phyloP scores from a whole-genome alignment of 345 rosid species.

The Theobroma cacao region DNA sequence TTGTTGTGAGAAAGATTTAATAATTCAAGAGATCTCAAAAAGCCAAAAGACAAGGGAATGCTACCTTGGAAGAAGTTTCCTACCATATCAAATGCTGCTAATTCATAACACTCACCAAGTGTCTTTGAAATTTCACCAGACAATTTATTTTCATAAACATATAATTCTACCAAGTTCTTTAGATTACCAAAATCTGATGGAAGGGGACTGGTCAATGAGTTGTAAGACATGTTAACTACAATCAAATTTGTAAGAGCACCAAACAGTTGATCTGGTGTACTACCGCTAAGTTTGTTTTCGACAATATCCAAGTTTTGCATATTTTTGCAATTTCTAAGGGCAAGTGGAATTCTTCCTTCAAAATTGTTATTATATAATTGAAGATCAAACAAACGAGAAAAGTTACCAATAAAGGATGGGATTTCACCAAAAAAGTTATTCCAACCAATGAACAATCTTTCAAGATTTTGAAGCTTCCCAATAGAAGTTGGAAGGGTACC shows the following conservation, averaged over 20 bases:
- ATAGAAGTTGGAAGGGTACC: slow-evolving; percentile 5
- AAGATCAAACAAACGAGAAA: neutral
- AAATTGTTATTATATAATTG: neutral
- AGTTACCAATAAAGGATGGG: neutral
- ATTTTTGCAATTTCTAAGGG: slow-evolving; percentile 12
- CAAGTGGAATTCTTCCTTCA: slow-evolving; percentile 18
- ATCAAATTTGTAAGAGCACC: slow-evolving; percentile 2
- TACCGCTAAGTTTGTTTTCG: slow-evolving; percentile 21
- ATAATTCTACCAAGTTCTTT: neutral
- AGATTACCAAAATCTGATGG: slow-evolving; percentile 12
- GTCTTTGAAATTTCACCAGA: slow-evolving; percentile 17
- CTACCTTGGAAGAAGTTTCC: too few species aligned
- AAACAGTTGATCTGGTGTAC: slow-evolving; percentile 19
- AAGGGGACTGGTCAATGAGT: slow-evolving; percentile 7
- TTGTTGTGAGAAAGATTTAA: too few species aligned
- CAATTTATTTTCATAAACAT: slow-evolving; percentile 18
- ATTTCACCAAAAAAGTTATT: neutral
- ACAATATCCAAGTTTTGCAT: slow-evolving; percentile 9
- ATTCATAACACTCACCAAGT: neutral
- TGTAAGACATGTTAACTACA: slow-evolving; percentile 15
- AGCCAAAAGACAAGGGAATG: too few species aligned
- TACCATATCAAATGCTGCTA: too few species aligned
- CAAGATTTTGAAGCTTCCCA: slow-evolving; percentile 1
- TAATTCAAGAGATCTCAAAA: too few species aligned
- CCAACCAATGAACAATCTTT: neutral